Conservation (phyloP, 2,329 filamentous ascomycete species). For the Stagonosporopsis tanaceti region DNA sequence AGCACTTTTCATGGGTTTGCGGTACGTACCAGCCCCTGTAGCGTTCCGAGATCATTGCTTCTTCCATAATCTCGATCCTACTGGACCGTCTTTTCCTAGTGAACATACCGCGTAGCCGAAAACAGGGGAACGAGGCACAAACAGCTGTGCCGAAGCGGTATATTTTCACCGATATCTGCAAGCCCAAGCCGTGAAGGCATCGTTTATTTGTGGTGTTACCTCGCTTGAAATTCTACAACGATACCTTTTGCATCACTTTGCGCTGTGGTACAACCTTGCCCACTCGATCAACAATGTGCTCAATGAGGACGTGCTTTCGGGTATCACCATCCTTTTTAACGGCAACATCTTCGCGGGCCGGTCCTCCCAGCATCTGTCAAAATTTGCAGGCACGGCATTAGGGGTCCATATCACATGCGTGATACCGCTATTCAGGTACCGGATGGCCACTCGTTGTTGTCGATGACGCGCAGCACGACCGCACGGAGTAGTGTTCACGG, state of each 20-base stretch:
- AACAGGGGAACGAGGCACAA: background rate
- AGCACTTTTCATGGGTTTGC: background rate
- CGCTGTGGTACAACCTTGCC: background rate
- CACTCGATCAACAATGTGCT: background rate
- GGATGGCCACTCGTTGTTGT: background rate
- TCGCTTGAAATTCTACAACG: background rate
- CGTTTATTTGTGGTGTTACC: background rate
- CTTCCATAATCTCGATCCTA: background rate
- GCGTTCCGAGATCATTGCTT: background rate
- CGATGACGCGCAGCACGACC: background rate
- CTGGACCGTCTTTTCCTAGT: background rate
- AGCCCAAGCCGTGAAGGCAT: background rate
- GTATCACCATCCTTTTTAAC: background rate
- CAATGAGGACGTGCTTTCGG: background rate
- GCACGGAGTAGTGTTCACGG: background rate
- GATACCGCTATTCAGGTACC: background rate
- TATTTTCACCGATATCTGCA: constrained; percentile 4
- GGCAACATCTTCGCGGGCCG: background rate
- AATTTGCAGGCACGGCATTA: background rate
- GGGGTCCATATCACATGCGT: constrained; percentile 1
- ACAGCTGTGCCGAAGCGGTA: background rate
- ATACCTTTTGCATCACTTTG: background rate
- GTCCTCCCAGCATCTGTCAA: background rate
- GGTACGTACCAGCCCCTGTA: background rate
- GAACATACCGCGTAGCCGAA: background rate